Base-by-base conservation (phyloP, 306 rosid genomes). In the Cicer pinnatifidum region DNA sequence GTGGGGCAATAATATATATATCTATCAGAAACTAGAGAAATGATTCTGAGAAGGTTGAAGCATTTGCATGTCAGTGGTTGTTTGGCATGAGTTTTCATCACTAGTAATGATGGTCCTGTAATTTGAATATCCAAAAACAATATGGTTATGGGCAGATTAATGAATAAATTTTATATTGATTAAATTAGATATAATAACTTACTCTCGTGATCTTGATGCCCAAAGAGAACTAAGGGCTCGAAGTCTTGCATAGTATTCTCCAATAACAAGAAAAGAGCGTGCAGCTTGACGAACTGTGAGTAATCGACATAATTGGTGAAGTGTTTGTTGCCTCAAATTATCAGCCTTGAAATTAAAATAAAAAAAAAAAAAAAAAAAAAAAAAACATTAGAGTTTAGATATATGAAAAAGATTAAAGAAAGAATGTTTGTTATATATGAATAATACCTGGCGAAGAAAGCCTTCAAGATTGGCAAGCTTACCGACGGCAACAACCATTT, bases 221-320 rank as follows among this genome's bases (percentile, higher is more conserved):
- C 98, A 93, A 19, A 91, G 88, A 47, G 96, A 91, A 67, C 98
- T 88, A 67, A 93, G 97, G 17, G 98, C 96, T 63, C 97, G 82
- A 58, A 93, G 86, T 6, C 98, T 84, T 6, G 79, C 89, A 15
- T 93, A 86, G 68, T 91, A 93, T 65, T 91, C 98, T 40, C 91
- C 94, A 3, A 91, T 91, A 5, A 91, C 92, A 58, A 93, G 78
- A 41, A 89, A 93, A 60, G 92, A 89, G 1, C 87, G 60, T 0
- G 90, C 97, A 19, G 92, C 96, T 35, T 93, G 98, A 51, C 92
- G 96, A 44, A 88, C 80, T 0, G 98, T 93, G 15, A 93, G 71
- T 64, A 90, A 73, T 53, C 93, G 88, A 59, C 89, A 86, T 57
- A 93, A 12, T 2, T 88, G 98, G 52, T 91, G 97, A 65, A 93